Conservation (phyloP, 768 basidiomycete genomes). For the Tulasnella sp. region DNA sequence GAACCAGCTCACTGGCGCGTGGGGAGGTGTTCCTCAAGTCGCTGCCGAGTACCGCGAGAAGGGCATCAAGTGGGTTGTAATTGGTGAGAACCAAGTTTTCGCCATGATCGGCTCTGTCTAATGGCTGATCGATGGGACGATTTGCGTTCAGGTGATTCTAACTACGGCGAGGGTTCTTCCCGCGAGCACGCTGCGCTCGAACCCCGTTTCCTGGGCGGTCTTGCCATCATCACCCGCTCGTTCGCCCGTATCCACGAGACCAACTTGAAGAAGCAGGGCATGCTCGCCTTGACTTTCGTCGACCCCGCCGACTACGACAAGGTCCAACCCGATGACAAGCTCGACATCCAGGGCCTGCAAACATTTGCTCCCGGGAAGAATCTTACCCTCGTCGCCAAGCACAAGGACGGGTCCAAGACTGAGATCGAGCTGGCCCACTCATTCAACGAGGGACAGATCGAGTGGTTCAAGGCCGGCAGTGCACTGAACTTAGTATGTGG, state of each 20-base stretch:
- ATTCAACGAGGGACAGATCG: conserved; percentile 95
- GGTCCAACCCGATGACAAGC: conserved; percentile 73
- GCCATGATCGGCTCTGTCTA: not conserved
- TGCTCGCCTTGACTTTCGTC: conserved; percentile 90
- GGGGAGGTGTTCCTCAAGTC: conserved; percentile 70
- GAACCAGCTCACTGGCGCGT: conserved; percentile 83
- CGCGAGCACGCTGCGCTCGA: conserved; percentile 97
- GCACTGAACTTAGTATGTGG: conserved; percentile 67
- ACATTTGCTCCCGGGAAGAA: conserved; percentile 86
- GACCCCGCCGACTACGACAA: conserved; percentile 93
- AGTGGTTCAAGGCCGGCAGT: conserved; percentile 97
- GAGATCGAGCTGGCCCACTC: conserved; percentile 76
- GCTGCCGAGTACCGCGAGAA: conserved; percentile 81
- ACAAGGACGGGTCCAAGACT: conserved; percentile 66
- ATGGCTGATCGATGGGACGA: conserved; percentile 21
- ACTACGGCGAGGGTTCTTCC: conserved; percentile 97
- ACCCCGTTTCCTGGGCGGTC: conserved; percentile 87
- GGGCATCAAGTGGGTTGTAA: conserved; percentile 92
- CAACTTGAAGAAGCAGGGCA: conserved; percentile 99
- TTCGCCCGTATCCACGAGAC: conserved; percentile 98
- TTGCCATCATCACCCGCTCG: conserved; percentile 90
- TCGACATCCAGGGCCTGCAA: conserved; percentile 82
- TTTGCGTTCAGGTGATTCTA: conserved; percentile 41
- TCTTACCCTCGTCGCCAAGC: conserved; percentile 71
- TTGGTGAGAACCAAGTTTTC: conserved; percentile 38